Conservation (phyloP, 306 rosid species). For the Phaseolus lunatus region DNA sequence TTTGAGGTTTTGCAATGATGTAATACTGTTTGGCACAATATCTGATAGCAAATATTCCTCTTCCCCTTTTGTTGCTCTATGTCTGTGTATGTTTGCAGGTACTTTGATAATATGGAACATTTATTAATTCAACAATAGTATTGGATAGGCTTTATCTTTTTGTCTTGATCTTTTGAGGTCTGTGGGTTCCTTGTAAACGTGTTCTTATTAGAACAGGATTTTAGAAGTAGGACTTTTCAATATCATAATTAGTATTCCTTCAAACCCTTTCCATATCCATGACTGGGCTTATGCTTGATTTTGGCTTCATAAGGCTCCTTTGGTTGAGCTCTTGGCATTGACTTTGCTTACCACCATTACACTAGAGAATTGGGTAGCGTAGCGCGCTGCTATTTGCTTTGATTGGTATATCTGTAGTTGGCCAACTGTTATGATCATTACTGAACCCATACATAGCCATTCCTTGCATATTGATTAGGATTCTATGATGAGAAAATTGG, state of each 20-base stretch:
- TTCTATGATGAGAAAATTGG: slow-evolving; percentile 13
- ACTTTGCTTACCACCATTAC: slow-evolving; percentile 11
- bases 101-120: slow-evolving; percentile 30
- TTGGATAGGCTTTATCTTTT: not conserved
- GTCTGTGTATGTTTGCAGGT: not conserved
- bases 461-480: not conserved
- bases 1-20: slow-evolving; percentile 30
- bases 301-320: not conserved
- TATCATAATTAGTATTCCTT: slow-evolving; percentile 16
- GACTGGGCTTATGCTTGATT: slow-evolving; percentile 23
- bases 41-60: slow-evolving; percentile 6
- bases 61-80: slow-evolving; percentile 2
- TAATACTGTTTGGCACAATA: slow-evolving; percentile 16
- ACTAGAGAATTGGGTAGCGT: slow-evolving; percentile 22
- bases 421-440: slow-evolving; percentile 17
- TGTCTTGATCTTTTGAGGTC: not conserved
- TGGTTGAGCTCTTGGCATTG: slow-evolving; percentile 4
- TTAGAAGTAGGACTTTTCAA: not conserved
- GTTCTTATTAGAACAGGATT: slow-evolving; percentile 6
- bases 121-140: slow-evolving; percentile 1
- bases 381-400: slow-evolving; percentile 28
- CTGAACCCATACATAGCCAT: slow-evolving; percentile 3
- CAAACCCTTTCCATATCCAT: slow-evolving; percentile 11
- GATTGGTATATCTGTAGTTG: not conserved
- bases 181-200: not conserved